Conservation (phyloP, 495 filamentous ascomycete genomes). For the Penicillium salamii region DNA sequence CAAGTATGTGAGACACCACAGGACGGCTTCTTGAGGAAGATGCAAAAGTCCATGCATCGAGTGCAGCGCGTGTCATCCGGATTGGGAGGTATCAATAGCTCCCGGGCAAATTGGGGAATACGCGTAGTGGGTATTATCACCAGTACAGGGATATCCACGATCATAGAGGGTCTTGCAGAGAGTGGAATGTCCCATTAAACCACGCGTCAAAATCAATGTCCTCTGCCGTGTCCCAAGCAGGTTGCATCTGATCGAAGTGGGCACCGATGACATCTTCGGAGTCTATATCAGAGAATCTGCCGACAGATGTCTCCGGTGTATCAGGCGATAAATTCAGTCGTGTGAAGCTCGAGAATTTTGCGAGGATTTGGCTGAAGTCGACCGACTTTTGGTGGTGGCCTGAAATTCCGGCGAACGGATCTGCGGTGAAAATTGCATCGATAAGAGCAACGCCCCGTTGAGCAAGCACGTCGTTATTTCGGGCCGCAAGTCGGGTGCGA, state of each 20-base stretch:
- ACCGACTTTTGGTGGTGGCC: constrained; percentile 9
- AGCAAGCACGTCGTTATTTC: constrained; percentile 23
- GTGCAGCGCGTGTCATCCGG: too few species aligned
- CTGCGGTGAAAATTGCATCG: constrained; percentile 27
- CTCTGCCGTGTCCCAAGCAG: constrained; percentile 20
- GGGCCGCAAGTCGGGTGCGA: constrained; percentile 22
- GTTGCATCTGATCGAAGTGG: constrained; percentile 21
- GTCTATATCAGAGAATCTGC: constrained; percentile 11
- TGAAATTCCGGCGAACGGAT: constrained; percentile 3
- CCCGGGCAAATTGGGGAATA: too few species aligned
- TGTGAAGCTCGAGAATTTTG: constrained; percentile 25
- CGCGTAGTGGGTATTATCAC: too few species aligned
- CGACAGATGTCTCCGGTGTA: constrained; percentile 16
- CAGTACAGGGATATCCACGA: background rate
- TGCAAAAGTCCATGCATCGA: too few species aligned
- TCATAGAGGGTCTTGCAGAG: constrained; percentile 11
- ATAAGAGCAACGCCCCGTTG: constrained; percentile 32
- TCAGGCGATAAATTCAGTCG: constrained; percentile 13
- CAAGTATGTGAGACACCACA: too few species aligned
- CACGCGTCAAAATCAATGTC: constrained; percentile 30
- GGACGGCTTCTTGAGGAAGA: too few species aligned
- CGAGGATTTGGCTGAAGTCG: constrained; percentile 25
- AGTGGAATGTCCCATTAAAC: constrained; percentile 30
- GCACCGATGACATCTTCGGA: constrained; percentile 16
- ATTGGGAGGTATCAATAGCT: too few species aligned